Percentiles rank a stretch among this genome's conserved stretches.
phyloP scores from a whole-genome alignment of 306 rosid species.

The Trifolium fragiferum region DNA sequence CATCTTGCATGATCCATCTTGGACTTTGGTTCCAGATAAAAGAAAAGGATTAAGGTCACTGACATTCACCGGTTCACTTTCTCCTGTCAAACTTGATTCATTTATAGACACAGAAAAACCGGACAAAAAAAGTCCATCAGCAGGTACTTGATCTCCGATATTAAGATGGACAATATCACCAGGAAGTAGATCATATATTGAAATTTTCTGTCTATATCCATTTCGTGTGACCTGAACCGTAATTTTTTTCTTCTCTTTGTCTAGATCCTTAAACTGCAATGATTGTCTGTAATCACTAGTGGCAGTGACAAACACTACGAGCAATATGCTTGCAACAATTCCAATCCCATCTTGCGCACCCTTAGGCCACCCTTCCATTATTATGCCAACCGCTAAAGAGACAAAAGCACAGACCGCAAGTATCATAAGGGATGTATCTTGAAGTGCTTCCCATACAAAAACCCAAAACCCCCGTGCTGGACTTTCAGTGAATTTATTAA shows the following conservation, averaged over 20 bases:
- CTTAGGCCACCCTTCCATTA: conserved; percentile 96
- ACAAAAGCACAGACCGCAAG: conserved; percentile 83
- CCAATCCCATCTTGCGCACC: conserved; percentile 99
- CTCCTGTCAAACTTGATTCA: conserved; percentile 98
- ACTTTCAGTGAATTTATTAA: conserved; percentile 85
- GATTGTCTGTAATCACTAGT: conserved; percentile 93
- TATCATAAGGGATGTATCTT: conserved; percentile 94
- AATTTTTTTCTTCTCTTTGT: conserved; percentile 94
- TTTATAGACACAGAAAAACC: conserved; percentile 89
- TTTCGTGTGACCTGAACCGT: conserved; percentile 79
- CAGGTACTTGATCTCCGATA: conserved; percentile 97
- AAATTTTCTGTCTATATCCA: conserved; percentile 86
- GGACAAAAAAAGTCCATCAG: conserved; percentile 88
- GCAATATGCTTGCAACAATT: conserved; percentile 97
- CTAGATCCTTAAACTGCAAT: conserved; percentile 95
- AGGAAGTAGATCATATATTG: conserved; percentile 91
- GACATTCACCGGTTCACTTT: conserved; percentile 90
- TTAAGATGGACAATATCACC: conserved; percentile 92
- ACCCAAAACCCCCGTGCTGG: conserved; percentile 81
- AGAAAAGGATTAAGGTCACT: conserved; percentile 74
- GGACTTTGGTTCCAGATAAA: conserved; percentile 96
- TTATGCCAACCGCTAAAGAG: conserved; percentile 85
- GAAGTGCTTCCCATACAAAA: conserved; percentile 99
- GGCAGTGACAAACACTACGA: conserved; percentile 96
- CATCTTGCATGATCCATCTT: conserved; percentile 98